phyloP scores from a whole-genome alignment of 1,284 basidiomycete species.

The Trametes versicolor region DNA sequence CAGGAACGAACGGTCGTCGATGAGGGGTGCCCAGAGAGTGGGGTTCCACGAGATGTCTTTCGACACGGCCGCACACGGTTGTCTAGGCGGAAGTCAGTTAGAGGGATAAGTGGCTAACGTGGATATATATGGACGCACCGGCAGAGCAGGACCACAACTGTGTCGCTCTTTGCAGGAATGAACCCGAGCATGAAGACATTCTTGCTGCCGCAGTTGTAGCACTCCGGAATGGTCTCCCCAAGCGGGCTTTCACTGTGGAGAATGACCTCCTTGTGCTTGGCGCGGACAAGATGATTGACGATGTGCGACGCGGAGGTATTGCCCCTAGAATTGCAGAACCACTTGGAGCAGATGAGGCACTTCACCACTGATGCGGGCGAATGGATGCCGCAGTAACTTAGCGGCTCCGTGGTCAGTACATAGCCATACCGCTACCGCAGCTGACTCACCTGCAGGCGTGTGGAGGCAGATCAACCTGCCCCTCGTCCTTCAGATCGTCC shows the following conservation, averaged over 20 bases:
- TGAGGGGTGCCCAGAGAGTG: constrained; percentile 96
- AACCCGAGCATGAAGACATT: constrained; percentile 99
- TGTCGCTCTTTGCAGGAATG: constrained; percentile 99
- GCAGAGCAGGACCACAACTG: constrained; percentile 98
- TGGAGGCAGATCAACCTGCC: constrained; percentile 83
- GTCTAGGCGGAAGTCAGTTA: constrained; percentile 57
- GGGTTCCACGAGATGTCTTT: constrained; percentile 99
- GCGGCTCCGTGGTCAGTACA: constrained; percentile 16
- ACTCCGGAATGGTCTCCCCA: constrained; percentile 97
- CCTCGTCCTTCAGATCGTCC: constrained; percentile 89
- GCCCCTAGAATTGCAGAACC: constrained; percentile 99
- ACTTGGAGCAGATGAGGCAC: constrained; percentile 95
- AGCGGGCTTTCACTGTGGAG: constrained; percentile 95
- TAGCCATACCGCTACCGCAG: constrained; percentile 14
- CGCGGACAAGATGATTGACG: constrained; percentile 98
- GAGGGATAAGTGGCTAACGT: neutral
- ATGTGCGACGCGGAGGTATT: constrained; percentile 99
- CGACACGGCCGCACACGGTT: constrained; percentile 97
- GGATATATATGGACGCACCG: constrained; percentile 63
- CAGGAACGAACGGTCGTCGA: constrained; percentile 97
- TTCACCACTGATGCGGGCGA: constrained; percentile 97
- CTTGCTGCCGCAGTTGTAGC: constrained; percentile 99
- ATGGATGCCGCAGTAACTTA: constrained; percentile 98
- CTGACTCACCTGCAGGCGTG: constrained; percentile 92
- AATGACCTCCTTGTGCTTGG: constrained; percentile 99